Conservation (phyloP, 192 early-diverging fungal genomes). For the Backusella circina region DNA sequence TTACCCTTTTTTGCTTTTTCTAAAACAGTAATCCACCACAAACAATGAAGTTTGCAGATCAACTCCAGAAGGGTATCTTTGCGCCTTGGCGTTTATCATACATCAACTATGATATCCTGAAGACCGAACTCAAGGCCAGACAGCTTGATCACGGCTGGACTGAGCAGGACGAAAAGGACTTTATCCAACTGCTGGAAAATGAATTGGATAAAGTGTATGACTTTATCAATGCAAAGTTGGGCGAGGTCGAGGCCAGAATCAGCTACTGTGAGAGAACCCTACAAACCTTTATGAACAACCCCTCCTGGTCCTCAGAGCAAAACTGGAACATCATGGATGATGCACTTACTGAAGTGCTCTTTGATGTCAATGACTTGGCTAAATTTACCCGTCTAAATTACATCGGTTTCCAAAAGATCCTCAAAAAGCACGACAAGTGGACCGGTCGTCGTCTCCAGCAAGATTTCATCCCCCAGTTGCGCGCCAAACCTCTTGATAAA, state of each 20-base stretch:
- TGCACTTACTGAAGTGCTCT: constrained; percentile 64
- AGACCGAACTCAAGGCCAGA: constrained; percentile 76
- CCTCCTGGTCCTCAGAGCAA: constrained; percentile 47
- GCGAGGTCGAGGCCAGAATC: constrained; percentile 71
- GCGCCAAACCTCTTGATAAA: constrained; percentile 77
- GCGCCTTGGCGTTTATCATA: constrained; percentile 81
- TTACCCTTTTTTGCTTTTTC: neutral
- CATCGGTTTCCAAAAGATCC: constrained; percentile 84
- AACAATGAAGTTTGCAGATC: constrained; percentile 85
- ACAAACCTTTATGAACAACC: constrained; percentile 42
- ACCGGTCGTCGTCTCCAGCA: constrained; percentile 71
- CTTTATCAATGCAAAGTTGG: constrained; percentile 71
- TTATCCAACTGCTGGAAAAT: constrained; percentile 76
- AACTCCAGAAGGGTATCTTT: constrained; percentile 66
- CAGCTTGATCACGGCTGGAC: constrained; percentile 54
- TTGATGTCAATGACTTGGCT: constrained; percentile 77
- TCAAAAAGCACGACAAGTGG: constrained; percentile 99
- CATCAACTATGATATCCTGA: constrained; percentile 80
- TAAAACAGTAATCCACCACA: neutral
- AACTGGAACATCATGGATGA: constrained; percentile 55
- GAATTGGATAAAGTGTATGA: constrained; percentile 85
- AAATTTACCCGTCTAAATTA: constrained; percentile 81
- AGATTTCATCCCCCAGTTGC: constrained; percentile 72
- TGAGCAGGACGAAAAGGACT: constrained; percentile 71
- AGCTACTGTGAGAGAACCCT: constrained; percentile 64